A percentile compares a stretch with the other conserved stretches of the same genome.
Conservation (phyloP, 768 basidiomycete species). For the Naganishia vishniacii region DNA sequence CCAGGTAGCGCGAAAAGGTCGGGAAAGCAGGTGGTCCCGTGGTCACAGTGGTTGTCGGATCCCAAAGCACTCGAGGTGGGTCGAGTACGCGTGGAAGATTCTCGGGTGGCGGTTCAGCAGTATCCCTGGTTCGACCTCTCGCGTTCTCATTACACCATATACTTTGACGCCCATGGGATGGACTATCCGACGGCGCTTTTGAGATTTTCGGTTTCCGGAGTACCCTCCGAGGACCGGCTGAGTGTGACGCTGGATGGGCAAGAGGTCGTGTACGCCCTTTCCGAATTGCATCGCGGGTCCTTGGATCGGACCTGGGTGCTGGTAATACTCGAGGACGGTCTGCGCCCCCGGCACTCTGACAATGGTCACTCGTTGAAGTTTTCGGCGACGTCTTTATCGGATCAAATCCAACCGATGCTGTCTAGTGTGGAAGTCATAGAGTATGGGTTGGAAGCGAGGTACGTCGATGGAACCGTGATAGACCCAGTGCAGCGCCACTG, state of each 20-base stretch:
- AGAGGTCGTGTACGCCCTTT: conserved; percentile 26
- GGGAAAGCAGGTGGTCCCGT: conserved; percentile 33
- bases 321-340: conserved; percentile 28
- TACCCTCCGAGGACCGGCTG: conserved; percentile 38
- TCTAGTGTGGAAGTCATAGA: conserved; percentile 43
- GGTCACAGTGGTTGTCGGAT: conserved; percentile 34
- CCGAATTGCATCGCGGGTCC: conserved; percentile 31
- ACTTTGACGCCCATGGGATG: conserved; percentile 33
- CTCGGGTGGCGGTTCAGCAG: conserved; percentile 38
- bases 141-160: conserved; percentile 27
- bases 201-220: conserved; percentile 41
- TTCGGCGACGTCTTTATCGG: background rate
- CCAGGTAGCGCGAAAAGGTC: conserved; percentile 23
- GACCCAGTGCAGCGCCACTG: background rate
- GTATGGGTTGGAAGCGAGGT: conserved; percentile 38
- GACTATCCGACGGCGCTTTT: conserved; percentile 39
- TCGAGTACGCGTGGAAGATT: conserved; percentile 36
- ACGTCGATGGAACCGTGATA: background rate
- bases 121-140: conserved; percentile 38
- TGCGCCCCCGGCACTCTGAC: background rate
- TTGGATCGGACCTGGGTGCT: conserved; percentile 44
- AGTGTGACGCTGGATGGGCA: conserved; percentile 30
- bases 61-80: conserved; percentile 21
- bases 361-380: background rate
- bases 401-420: conserved; percentile 30